phyloP scores from a whole-genome alignment of 164 flowering plant species.

The Macadamia integrifolia region DNA sequence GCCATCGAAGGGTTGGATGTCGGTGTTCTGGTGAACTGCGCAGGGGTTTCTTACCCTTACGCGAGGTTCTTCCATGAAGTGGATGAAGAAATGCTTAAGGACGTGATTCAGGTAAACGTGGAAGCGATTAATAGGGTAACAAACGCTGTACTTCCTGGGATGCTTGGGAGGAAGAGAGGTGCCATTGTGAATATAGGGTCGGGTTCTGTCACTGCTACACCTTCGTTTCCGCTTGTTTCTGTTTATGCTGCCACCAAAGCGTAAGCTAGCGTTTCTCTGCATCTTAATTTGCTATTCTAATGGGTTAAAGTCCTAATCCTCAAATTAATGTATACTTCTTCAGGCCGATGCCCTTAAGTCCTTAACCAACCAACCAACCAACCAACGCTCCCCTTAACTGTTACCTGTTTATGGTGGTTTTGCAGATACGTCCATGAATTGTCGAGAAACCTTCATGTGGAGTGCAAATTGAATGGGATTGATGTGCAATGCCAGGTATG shows the following conservation, averaged over 20 bases:
- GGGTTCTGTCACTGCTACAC: slow-evolving; percentile 70
- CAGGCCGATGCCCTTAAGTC: too few species aligned
- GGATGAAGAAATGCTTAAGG: slow-evolving; percentile 52
- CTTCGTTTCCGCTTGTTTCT: slow-evolving; percentile 81
- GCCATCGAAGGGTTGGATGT: slow-evolving; percentile 31
- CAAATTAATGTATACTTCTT: too few species aligned
- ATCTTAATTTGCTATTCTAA: not conserved
- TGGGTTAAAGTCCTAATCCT: too few species aligned
- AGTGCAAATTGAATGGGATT: slow-evolving; percentile 54
- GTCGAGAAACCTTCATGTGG: slow-evolving; percentile 49
- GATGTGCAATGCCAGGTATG: slow-evolving; percentile 81
- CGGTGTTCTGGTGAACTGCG: slow-evolving; percentile 77
- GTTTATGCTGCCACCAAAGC: slow-evolving; percentile 93
- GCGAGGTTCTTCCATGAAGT: slow-evolving; percentile 86
- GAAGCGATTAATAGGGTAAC: slow-evolving; percentile 82
- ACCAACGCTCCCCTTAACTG: too few species aligned
- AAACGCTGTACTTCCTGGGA: slow-evolving; percentile 63
- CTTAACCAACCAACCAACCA: too few species aligned
- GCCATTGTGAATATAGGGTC: slow-evolving; percentile 94
- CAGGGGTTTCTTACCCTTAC: slow-evolving; percentile 68
- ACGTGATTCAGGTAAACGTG: slow-evolving; percentile 66
- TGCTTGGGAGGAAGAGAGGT: slow-evolving; percentile 82
- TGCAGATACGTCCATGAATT: slow-evolving; percentile 54
- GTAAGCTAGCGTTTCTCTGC: slow-evolving; percentile 34
- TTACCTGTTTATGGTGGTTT: not conserved